Base-by-base conservation (phyloP, 257 asterid species). In the Fraxinus anomala region DNA sequence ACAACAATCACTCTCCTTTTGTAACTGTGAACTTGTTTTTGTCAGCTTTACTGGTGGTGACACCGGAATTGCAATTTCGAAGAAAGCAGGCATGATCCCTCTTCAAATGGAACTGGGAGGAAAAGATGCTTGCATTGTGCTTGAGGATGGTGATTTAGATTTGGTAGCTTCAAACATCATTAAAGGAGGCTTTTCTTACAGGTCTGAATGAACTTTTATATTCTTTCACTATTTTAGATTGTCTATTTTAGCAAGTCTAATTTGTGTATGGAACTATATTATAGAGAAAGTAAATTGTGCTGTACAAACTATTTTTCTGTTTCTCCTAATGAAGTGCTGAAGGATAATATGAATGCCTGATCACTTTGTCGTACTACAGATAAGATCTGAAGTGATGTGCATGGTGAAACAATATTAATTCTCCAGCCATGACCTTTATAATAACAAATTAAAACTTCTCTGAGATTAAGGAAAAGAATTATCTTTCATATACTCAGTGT, bases 51-150 rank as follows among this genome's bases (percentile, higher is more conserved):
- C 98, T 0, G 99, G 99, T 13, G 98, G 98, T 26, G 99, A 96
- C 82, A 93, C 99, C 0, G 99, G 99, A 19, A 66, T 96, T 68
- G 89, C 96, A 0, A 96, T 96, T 66, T 93, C 99, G 9, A 96
- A 91, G 90, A 96, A 96, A 86, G 97, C 98, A 1, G 97, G 97
- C 72, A 96, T 96, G 99, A 82, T 96, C 68, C 99, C 99, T n/a
- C 87, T 96, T 19, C 99, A 96, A 73, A 93, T 96, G 99, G 99
- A 96, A 79, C 86, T 93, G 26, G 99, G 99, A 51, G 99, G 98
- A 74, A 94, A 96, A 80, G 99, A 96, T 66, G 97, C 99, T 21
- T 96, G 99, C 77, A 92, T 96, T 65, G 97, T 96, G 73, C 99
- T 96, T 2, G 99, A 96, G 83, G 99, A 96, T 83, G 99, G 98